Percentiles rank a stretch among this genome's conserved stretches.
These are phyloP conservation scores for Penicillium sp. DNA, from an alignment of 2,329 filamentous ascomycete species.

Conservation along the genomic window DNA sequence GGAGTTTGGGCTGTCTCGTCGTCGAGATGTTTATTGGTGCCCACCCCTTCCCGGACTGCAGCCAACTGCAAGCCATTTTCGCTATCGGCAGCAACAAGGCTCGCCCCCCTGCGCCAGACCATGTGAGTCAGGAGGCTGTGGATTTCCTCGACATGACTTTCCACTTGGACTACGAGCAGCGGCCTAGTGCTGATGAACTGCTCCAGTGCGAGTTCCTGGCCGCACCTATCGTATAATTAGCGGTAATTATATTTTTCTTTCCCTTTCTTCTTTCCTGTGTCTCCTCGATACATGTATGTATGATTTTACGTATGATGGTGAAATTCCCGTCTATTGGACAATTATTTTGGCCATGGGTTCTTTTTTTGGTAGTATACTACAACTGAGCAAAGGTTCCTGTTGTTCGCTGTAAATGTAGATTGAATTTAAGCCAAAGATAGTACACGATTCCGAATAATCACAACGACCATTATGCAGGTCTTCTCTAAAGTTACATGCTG, in stretches of 20 bases:
- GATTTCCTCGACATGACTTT: constrained; percentile 86
- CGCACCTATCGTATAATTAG: constrained; percentile 58
- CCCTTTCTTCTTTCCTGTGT: constrained; percentile 1
- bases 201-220: constrained; percentile 79
- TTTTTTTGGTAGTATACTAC: constrained; percentile 4
- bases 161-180: constrained; percentile 89
- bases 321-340: background rate
- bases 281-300: constrained; percentile 12
- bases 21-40: constrained; percentile 99
- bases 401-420: constrained; percentile 16
- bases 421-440: constrained; percentile 22
- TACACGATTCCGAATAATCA: constrained; percentile 25
- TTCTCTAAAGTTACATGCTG: constrained; percentile 31
- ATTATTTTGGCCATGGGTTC: background rate
- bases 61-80: constrained; percentile 96
- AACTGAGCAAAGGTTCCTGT: background rate
- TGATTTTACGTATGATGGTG: constrained; percentile 18
- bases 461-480: constrained; percentile 27
- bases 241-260: background rate
- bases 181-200: constrained; percentile 88
- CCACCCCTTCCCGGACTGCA: constrained; percentile 95
- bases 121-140: constrained; percentile 79
- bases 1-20: constrained; percentile 93
- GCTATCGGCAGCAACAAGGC: constrained; percentile 91
- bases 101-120: constrained; percentile 82